Evolutionary conservation across 129 eudicot genomes (phyloP).

Genomic region (Tanacetum coccineum): DNA sequence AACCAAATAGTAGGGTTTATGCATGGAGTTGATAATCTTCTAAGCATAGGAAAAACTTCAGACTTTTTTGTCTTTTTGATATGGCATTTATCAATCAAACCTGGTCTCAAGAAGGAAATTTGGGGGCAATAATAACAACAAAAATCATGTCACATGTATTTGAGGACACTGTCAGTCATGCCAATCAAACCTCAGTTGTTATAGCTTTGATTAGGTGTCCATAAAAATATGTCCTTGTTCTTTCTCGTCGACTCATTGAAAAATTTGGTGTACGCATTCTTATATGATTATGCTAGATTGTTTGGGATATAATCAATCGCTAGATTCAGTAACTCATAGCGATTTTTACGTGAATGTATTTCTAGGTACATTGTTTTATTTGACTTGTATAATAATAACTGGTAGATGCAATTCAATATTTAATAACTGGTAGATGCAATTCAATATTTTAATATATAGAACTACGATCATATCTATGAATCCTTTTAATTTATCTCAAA

Average conservation of each 20-base stretch:
- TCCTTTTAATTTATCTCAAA: too few relatives aligned
- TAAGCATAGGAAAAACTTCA: constrained; percentile 8
- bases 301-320: too few relatives aligned
- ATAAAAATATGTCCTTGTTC: too few relatives aligned
- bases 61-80: constrained; percentile 26
- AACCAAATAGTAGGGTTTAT: constrained; percentile 28
- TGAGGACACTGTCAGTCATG: constrained; percentile 20
- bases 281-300: too few relatives aligned
- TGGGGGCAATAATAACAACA: constrained; percentile 28
- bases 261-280: neutral
- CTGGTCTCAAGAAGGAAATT: constrained; percentile 7
- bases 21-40: constrained; percentile 13
- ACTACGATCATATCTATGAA: too few relatives aligned
- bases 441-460: too few relatives aligned
- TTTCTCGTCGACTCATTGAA: too few relatives aligned
- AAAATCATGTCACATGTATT: constrained; percentile 32
- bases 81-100: constrained; percentile 27
- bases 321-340: neutral
- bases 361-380: too few relatives aligned
- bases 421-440: neutral
- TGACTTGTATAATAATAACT: too few relatives aligned
- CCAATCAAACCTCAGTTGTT: constrained; percentile 12
- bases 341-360: neutral
- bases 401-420: too few relatives aligned
- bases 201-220: constrained; percentile 4